These are phyloP conservation scores for Entomortierella lignicola DNA, from an alignment of 192 early-diverging fungal genomes.

Conservation along the genomic window DNA sequence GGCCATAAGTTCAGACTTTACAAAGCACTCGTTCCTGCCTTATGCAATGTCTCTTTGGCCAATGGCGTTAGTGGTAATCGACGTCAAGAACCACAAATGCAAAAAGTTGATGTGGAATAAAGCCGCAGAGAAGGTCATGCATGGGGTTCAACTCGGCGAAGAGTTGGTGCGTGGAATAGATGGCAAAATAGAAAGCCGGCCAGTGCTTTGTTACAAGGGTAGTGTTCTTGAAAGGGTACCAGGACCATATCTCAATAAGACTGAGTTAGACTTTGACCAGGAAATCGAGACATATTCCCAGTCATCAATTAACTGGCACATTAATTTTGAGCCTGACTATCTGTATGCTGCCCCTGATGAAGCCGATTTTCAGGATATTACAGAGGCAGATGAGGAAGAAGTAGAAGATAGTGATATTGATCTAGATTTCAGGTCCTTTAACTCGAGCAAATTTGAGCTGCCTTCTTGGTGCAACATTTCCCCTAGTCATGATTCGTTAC, in stretches of 20 bases:
- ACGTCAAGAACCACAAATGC: conserved; percentile 15
- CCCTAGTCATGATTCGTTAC: background rate
- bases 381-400: background rate
- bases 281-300: background rate
- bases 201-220: conserved; percentile 36
- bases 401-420: no score
- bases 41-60: conserved; percentile 44
- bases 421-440: background rate
- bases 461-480: background rate
- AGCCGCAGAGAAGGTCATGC: conserved; percentile 47
- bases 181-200: conserved; percentile 3
- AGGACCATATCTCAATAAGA: conserved; percentile 31
- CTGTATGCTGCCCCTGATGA: conserved; percentile 13
- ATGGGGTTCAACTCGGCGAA: conserved; percentile 31
- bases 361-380: background rate
- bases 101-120: conserved; percentile 46
- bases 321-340: conserved; percentile 11
- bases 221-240: conserved; percentile 19
- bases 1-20: conserved; percentile 30
- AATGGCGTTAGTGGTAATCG: conserved; percentile 44
- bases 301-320: conserved; percentile 16
- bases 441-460: background rate
- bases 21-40: conserved; percentile 24
- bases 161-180: background rate
- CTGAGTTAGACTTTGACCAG: no score